These are phyloP conservation scores for Globisporangium megalacanthum DNA, from an alignment of 352 stramenopile species.

Conservation along the genomic window DNA sequence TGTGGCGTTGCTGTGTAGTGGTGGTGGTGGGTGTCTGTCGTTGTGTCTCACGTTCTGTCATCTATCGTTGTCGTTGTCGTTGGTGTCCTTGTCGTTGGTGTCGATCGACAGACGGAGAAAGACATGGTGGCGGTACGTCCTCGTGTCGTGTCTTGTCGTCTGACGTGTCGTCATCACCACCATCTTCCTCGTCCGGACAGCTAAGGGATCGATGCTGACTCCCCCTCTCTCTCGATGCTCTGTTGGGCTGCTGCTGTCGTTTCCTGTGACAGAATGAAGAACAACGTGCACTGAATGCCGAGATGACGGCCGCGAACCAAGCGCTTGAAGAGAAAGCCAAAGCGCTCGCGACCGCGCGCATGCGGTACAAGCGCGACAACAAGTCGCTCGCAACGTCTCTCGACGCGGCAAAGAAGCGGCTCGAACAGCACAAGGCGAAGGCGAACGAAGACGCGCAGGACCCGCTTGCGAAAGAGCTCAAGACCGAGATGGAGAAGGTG, in stretches of 20 bases:
- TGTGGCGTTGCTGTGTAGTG: neutral
- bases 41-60: neutral
- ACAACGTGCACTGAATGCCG: slow-evolving; percentile 77
- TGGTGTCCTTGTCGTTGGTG: slow-evolving; percentile 1
- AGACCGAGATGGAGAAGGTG: slow-evolving; percentile 84
- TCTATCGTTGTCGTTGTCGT: neutral
- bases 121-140: slow-evolving; percentile 71
- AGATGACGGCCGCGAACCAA: slow-evolving; percentile 79
- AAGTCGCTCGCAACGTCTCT: slow-evolving; percentile 68
- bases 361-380: slow-evolving; percentile 89
- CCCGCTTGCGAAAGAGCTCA: slow-evolving; percentile 74
- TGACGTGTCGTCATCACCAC: no score
- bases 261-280: slow-evolving; percentile 66
- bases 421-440: slow-evolving; percentile 78
- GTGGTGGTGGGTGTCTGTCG: neutral
- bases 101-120: slow-evolving; percentile 81
- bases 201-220: no score
- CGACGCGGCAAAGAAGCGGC: slow-evolving; percentile 76
- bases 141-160: neutral
- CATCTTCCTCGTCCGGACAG: no score
- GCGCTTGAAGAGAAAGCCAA: slow-evolving; percentile 86
- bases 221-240: no score
- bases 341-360: slow-evolving; percentile 75
- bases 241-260: no score
- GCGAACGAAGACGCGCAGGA: slow-evolving; percentile 67